Evolutionary conservation across 2,329 filamentous ascomycete species (phyloP), one percentile per base, ranked within the genome.

Genomic region (Fusarium sp.): DNA sequence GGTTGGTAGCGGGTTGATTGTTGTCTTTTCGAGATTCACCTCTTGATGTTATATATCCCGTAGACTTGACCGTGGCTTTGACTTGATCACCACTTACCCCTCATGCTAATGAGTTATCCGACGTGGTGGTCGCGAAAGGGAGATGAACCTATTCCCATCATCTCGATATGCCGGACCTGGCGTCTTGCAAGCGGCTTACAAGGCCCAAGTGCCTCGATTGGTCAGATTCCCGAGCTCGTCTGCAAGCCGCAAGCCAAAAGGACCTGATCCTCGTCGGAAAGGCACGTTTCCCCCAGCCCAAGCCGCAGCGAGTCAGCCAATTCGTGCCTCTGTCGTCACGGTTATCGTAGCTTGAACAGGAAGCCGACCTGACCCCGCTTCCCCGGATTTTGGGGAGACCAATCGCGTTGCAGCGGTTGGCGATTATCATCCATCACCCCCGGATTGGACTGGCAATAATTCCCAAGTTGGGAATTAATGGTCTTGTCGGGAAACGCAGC

Each of bases 331-430:
- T 11, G 31, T 34, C 31, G 40, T 11, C 40, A 30, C 16, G 61
- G 48, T 18, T 50, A 55, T 64, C 8, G 18, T 44, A 55, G 31
- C 48, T 64, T 13, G 13, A 44, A 50, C n/a, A 40, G 34, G 47
- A 36, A 53, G 46, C 16, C n/a, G 8, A 30, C 7, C 43, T 34
- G 11, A 27, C 27, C 41, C 37, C 10, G 18, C 54, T 46, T 50
- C 62, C 47, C 47, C 16, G 15, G 47, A 39, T 34, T 60, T 43
- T 36, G 27, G 28, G 18, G 47, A 28, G 30, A n/a, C 53, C 53
- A 65, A 40, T 50, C 3, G 43, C 16, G 10, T 10, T 2, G 15
- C 31, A 10, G 28, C 11, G 16, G 11, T 8, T 60, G 59, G 3
- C 2, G 36, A 43, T 43, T 36, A 50, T 50, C 31, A 36, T 58